Conservation (phyloP, 805 yeast species). For the Blastobotrys muscicola region DNA sequence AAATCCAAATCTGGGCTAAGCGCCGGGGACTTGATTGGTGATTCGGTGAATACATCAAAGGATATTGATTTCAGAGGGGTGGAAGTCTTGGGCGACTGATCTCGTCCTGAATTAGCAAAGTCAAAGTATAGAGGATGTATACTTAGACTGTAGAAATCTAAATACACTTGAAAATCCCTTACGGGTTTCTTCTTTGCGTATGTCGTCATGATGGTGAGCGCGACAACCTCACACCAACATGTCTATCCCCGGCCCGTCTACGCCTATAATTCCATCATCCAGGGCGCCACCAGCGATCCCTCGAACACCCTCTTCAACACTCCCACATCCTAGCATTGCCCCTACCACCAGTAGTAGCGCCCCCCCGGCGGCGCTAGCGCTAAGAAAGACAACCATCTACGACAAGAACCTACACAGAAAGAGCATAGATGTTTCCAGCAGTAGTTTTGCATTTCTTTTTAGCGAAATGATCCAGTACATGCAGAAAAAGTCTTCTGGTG, state of each 20-base stretch:
- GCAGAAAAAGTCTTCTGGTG: constrained; percentile 40
- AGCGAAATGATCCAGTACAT: constrained; percentile 61
- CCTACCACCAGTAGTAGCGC: constrained; percentile 4
- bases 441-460: constrained; percentile 60
- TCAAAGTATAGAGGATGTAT: no score
- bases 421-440: constrained; percentile 54
- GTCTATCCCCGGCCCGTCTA: constrained; percentile 16
- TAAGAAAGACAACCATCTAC: constrained; percentile 33
- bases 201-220: not conserved
- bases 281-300: constrained; percentile 28
- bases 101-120: no score
- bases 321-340: constrained; percentile 19
- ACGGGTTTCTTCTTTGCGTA: not conserved
- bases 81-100: no score
- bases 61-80: no score
- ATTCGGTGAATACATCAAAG: no score
- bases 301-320: constrained; percentile 28
- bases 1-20: no score
- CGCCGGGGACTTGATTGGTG: no score
- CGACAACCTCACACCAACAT: not conserved
- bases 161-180: not conserved
- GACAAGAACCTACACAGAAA: constrained; percentile 62
- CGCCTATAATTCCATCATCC: constrained; percentile 20
- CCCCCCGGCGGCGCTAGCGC: not conserved
- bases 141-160: not conserved